Percentiles rank a stretch among this genome's conserved stretches.
Conservation (phyloP, 768 basidiomycete species). For the Chalciporus piperatus region DNA sequence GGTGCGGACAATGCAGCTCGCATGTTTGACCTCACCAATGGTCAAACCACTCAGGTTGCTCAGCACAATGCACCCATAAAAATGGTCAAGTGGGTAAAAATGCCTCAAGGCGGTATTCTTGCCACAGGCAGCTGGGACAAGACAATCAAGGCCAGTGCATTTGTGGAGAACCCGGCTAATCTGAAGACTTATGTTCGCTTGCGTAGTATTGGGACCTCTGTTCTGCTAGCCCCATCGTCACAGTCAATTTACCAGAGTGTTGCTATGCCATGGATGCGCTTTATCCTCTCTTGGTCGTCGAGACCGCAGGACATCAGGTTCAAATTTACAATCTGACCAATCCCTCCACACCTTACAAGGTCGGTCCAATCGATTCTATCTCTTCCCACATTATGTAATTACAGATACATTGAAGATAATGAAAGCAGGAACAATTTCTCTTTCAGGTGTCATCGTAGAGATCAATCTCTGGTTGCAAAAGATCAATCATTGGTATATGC, state of each 20-base stretch:
- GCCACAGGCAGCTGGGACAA: conserved; percentile 99
- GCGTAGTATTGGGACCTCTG: conserved; percentile 93
- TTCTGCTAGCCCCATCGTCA: conserved; percentile 66
- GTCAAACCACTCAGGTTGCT: conserved; percentile 77
- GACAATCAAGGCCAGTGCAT: conserved; percentile 71
- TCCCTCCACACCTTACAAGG: conserved; percentile 78
- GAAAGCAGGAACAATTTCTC: conserved; percentile 81
- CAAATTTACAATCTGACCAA: conserved; percentile 85
- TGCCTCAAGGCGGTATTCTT: conserved; percentile 69
- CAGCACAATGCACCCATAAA: conserved; percentile 89
- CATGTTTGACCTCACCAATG: conserved; percentile 87
- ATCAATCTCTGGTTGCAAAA: conserved; percentile 51
- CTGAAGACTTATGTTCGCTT: not conserved
- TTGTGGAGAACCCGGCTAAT: not conserved
- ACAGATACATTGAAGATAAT: conserved; percentile 84
- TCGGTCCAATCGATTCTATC: conserved; percentile 28
- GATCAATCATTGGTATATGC: conserved; percentile 72
- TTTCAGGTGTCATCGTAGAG: conserved; percentile 79
- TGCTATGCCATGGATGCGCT: conserved; percentile 86
- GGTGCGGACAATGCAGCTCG: conserved; percentile 93
- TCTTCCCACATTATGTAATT: too few relatives aligned
- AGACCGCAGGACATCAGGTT: conserved; percentile 89
- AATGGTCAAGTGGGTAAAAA: conserved; percentile 77
- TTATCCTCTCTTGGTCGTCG: conserved; percentile 85
- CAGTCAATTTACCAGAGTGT: conserved; percentile 82